A percentile compares a stretch with the other conserved stretches of the same genome.
Evolutionary conservation across 306 rosid species (phyloP).

Genomic region (Quercus dentata): DNA sequence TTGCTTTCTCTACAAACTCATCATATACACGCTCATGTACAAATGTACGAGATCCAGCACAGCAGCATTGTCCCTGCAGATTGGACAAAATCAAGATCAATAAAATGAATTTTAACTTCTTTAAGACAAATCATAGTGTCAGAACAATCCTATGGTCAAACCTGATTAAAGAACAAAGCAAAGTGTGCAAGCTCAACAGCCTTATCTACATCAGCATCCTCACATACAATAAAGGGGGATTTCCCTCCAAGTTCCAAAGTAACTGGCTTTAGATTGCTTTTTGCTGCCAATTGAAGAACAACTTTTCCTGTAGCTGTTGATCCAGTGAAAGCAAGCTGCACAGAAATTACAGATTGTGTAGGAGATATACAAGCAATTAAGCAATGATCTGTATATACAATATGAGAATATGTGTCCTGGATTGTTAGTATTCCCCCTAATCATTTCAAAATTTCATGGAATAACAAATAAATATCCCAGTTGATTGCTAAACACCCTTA

Average conservation of each 20-base stretch:
- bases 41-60: conserved; percentile 89
- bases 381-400: background rate
- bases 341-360: conserved; percentile 5
- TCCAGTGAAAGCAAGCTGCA: conserved; percentile 93
- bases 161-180: conserved; percentile 91
- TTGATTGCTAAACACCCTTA: background rate
- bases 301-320: conserved; percentile 83
- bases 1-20: conserved; percentile 83
- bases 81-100: conserved; percentile 8
- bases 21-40: conserved; percentile 81
- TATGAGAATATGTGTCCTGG: background rate
- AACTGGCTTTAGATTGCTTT: conserved; percentile 83
- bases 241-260: conserved; percentile 96
- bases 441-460: background rate
- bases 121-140: background rate
- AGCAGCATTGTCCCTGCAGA: conserved; percentile 93
- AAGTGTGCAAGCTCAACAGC: conserved; percentile 89
- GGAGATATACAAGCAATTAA: background rate
- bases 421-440: background rate
- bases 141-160: conserved; percentile 14
- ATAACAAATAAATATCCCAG: background rate
- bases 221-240: conserved; percentile 89
- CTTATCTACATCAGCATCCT: conserved; percentile 83
- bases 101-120: conserved; percentile 9
- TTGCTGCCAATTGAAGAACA: conserved; percentile 68